These are phyloP conservation scores for Marchantia polymorpha DNA, from an alignment of 225 moss, liverwort and hornwort species.

Conservation along the genomic window DNA sequence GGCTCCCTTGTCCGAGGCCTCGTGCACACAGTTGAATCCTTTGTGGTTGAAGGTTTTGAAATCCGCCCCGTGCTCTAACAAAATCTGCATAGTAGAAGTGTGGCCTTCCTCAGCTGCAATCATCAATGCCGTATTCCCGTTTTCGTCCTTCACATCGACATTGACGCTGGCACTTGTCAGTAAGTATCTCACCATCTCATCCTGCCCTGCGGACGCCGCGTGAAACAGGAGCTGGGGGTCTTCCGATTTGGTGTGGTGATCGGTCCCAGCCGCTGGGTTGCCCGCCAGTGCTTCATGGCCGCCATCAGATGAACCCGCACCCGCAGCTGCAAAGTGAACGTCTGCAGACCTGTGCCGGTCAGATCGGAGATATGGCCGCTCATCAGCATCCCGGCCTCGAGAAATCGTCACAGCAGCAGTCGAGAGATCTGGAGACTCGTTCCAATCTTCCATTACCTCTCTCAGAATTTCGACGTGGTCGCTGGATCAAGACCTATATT, in stretches of 20 bases:
- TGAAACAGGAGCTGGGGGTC: background rate
- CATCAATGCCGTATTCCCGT: slow-evolving; percentile 8
- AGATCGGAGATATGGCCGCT: no score
- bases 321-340: no score
- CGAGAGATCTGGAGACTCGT: slow-evolving; percentile 1
- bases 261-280: no score
- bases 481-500: slow-evolving; percentile 7
- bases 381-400: no score
- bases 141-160: background rate
- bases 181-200: background rate
- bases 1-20: background rate
- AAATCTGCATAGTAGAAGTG: background rate
- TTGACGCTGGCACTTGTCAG: background rate
- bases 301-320: no score
- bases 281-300: no score
- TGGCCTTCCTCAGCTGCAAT: slow-evolving; percentile 6
- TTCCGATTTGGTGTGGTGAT: no score
- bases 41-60: background rate
- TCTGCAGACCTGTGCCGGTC: no score
- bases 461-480: slow-evolving; percentile 22
- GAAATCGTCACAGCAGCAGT: no score
- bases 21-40: slow-evolving; percentile 14
- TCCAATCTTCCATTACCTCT: slow-evolving; percentile 11
- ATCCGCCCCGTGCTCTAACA: background rate
- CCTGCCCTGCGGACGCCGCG: background rate